Percentiles rank a stretch among this genome's conserved stretches.
phyloP scores from a whole-genome alignment of 495 filamentous ascomycete genomes.

The Emericellopsis terricola region DNA sequence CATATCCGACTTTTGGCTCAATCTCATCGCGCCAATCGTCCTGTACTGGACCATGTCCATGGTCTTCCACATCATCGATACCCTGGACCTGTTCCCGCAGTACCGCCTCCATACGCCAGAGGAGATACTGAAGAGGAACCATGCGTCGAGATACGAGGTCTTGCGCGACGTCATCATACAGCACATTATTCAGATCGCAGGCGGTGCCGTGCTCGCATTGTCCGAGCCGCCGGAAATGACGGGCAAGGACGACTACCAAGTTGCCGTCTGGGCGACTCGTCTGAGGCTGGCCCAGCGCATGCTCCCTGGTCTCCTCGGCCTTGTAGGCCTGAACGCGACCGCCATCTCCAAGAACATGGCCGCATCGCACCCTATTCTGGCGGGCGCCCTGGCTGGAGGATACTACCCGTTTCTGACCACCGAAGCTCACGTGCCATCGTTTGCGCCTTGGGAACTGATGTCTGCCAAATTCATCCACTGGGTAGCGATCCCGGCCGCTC shows the following conservation, averaged over 20 bases:
- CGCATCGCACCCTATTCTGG: slow-evolving; percentile 40
- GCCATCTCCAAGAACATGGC: slow-evolving; percentile 37
- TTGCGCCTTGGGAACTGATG: slow-evolving; percentile 59
- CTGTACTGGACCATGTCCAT: slow-evolving; percentile 83
- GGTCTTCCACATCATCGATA: slow-evolving; percentile 72
- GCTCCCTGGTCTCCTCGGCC: slow-evolving; percentile 37
- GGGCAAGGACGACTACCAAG: slow-evolving; percentile 66
- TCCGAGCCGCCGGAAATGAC: slow-evolving; percentile 45
- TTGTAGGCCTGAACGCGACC: slow-evolving; percentile 38
- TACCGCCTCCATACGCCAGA: slow-evolving; percentile 87
- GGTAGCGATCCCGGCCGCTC: slow-evolving; percentile 52
- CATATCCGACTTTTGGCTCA: slow-evolving; percentile 64
- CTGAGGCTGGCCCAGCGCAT: slow-evolving; percentile 52
- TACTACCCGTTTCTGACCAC: slow-evolving; percentile 42
- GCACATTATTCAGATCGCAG: slow-evolving; percentile 66
- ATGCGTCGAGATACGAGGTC: slow-evolving; percentile 64
- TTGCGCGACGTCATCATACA: slow-evolving; percentile 76
- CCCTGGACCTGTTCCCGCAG: slow-evolving; percentile 62
- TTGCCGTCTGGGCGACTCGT: slow-evolving; percentile 63
- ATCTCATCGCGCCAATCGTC: slow-evolving; percentile 55
- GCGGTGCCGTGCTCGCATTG: slow-evolving; percentile 39
- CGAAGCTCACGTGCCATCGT: slow-evolving; percentile 29
- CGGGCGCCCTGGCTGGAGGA: slow-evolving; percentile 53
- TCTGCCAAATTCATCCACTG: slow-evolving; percentile 63
- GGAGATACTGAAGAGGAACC: slow-evolving; percentile 73